Evolutionary conservation across 148 eudicot species (phyloP).

Genomic region (Rhododendron molle): DNA sequence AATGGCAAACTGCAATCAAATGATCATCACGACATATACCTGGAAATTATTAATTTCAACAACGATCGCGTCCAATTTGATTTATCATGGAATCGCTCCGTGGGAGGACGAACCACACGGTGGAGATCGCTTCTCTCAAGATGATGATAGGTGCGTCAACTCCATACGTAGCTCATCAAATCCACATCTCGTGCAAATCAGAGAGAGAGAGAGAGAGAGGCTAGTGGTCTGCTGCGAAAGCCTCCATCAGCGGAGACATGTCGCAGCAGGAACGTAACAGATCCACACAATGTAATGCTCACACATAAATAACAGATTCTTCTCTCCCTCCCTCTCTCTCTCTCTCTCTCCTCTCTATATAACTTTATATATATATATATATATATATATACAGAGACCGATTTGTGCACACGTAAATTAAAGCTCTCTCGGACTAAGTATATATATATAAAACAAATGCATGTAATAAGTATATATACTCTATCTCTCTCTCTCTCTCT

Average conservation of each 20-base stretch:
- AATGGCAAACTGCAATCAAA: not conserved
- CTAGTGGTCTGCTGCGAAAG: constrained; percentile 1
- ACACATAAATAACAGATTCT: not conserved
- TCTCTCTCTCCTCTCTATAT: not conserved
- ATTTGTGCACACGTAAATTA: not conserved
- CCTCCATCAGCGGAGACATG: not conserved
- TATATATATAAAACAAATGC: not conserved
- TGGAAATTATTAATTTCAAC: not conserved
- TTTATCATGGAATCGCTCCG: not conserved
- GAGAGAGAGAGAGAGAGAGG: not conserved
- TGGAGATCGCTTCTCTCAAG: not conserved
- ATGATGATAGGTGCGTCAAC: not conserved
- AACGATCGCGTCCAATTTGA: not conserved
- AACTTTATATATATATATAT: not conserved
- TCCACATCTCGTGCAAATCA: not conserved
- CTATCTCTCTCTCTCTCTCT: no score
- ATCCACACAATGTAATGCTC: constrained; percentile 1
- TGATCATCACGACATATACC: not conserved
- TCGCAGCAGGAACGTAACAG: constrained; percentile 7
- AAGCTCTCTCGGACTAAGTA: not conserved
- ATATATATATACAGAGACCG: not conserved
- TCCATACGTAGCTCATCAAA: not conserved
- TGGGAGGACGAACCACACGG: not conserved
- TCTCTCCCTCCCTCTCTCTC: not conserved
- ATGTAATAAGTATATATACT: no score